Evolutionary conservation across 305 asterid species (phyloP), one percentile per base, ranked within the genome.

Genomic region (Fraxinus velutina): DNA sequence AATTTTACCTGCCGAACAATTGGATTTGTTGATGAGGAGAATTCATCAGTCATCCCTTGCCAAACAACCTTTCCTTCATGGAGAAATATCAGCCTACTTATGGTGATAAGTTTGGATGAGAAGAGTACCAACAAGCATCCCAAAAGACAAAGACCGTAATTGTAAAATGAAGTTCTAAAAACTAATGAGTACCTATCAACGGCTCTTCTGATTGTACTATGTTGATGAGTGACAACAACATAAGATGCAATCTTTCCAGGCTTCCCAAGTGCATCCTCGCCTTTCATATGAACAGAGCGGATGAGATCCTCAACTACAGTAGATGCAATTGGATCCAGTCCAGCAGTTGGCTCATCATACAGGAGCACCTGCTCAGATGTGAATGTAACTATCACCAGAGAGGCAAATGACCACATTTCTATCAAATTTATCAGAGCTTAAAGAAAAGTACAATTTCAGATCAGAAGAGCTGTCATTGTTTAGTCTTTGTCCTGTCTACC

Each of bases 271-370:
- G 96, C 99, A 90, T 90, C 98, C 87, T 93, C 89, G 4, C 93
- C 97, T 86, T 90, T 88, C 86, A 87, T 82, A 82, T 96, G 99
- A 88, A 96, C 98, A 12, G 98, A 96, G 78, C 98, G 98, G 79
- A 94, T 96, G 86, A 96, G 94, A 88, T 96, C 99, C 87, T 96
- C 99, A 82, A 96, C 98, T 76, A 96, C 99, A 4, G 99, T 96
- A 22, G 98, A 96, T 1, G 99, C 99, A 87, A 96, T 96, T 75
- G 98, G 99, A 91, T 96, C 99, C 37, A 96, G 97, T 76, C 99
- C 99, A 84, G 98, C 98, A 76, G 98, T 96, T 70, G 99, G 99
- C 88, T 96, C 98, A 73, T 96, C 99, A 83, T 94, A 96, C 77
- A 96, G 88, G 78, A 96, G 96, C 81, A 95, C 99, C 99, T 95